Evolutionary conservation across 1,284 basidiomycete species (phyloP).

Genomic region (Sanghuangporus weigelae): DNA sequence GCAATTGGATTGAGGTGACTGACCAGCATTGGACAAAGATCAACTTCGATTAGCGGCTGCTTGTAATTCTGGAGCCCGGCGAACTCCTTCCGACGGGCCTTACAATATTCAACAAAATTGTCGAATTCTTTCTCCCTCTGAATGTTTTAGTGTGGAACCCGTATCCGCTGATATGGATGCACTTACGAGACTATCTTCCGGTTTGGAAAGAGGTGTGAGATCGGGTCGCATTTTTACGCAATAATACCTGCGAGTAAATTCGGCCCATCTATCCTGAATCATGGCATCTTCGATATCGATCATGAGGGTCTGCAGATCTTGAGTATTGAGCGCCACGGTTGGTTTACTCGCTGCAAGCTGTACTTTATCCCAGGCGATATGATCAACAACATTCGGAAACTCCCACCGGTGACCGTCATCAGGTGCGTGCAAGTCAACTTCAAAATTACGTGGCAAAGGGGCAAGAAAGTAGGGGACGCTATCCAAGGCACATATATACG

Average conservation of each 20-base stretch:
- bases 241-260: constrained; percentile 67
- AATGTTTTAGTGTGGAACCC: background rate
- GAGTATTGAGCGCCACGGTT: constrained; percentile 43
- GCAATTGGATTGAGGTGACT: constrained; percentile 50
- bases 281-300: constrained; percentile 53
- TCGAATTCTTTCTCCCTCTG: constrained; percentile 54
- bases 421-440: constrained; percentile 10
- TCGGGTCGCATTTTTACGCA: constrained; percentile 53
- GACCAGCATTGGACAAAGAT: constrained; percentile 39
- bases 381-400: constrained; percentile 35
- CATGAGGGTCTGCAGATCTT: constrained; percentile 36
- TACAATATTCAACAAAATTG: constrained; percentile 62
- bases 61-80: constrained; percentile 51
- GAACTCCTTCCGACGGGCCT: constrained; percentile 53
- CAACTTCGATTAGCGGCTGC: constrained; percentile 71
- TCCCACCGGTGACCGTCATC: constrained; percentile 23
- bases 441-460: constrained; percentile 36
- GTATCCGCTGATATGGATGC: background rate
- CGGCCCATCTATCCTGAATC: constrained; percentile 69
- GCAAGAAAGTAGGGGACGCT: constrained; percentile 60
- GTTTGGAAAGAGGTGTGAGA: constrained; percentile 66
- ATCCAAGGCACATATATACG: constrained; percentile 45
- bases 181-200: constrained; percentile 52
- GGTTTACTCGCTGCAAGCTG: constrained; percentile 44
- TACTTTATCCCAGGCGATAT: constrained; percentile 64